Evolutionary conservation across 78 protist genomes (phyloP).

Genomic region (Dictyostelium discoideum): dicty_2.7 NC_007091.3:1305501-1306000

Average conservation of each 20-base stretch:
- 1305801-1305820: not conserved
- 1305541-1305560: constrained; percentile 52
- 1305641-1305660: not conserved
- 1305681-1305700: not conserved
- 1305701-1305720: not conserved
- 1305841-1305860: not conserved
- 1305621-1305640: constrained; percentile 39
- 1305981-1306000: not conserved
- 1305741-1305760: not conserved
- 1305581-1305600: constrained; percentile 1
- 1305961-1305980: not conserved
- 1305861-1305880: not conserved
- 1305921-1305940: not conserved
- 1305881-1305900: not conserved
- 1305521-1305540: constrained; percentile 34
- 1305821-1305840: not conserved
- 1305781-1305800: not conserved
- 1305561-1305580: not conserved
- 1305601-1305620: constrained; percentile 34
- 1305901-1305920: not conserved
- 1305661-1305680: not conserved
- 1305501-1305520: not conserved
- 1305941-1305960: too few species aligned
- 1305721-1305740: not conserved
- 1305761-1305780: not conserved